A percentile compares a stretch with the other conserved stretches of the same genome.
These are phyloP conservation scores for Nicotiana otophora DNA, from an alignment of 257 asterid species.

Conservation along the genomic window DNA sequence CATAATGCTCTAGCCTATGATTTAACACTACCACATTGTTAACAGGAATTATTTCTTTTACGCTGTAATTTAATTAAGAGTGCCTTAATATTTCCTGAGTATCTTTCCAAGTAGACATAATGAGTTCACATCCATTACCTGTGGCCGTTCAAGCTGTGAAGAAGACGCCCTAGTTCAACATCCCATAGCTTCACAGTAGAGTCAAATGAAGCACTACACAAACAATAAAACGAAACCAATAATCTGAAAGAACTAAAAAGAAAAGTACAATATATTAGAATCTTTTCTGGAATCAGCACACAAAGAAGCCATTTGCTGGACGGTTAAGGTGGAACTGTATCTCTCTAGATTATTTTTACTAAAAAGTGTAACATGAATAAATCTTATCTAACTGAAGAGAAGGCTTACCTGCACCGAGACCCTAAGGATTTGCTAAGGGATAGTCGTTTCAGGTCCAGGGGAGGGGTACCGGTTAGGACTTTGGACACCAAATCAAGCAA, in stretches of 20 bases:
- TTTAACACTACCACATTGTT: neutral
- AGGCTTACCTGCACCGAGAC: too few species aligned
- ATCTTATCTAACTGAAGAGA: too few species aligned
- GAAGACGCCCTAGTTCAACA: constrained; percentile 52
- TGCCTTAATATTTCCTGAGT: neutral
- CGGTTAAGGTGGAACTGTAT: neutral
- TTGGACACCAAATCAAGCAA: too few species aligned
- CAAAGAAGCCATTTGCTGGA: neutral
- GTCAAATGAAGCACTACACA: constrained; percentile 84
- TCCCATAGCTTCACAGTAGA: constrained; percentile 95
- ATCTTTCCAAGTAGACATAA: neutral
- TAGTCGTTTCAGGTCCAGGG: too few species aligned
- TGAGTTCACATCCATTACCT: constrained; percentile 31
- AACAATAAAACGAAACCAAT: neutral
- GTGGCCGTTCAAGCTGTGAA: constrained; percentile 83
- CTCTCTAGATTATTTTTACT: neutral
- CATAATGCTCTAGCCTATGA: neutral
- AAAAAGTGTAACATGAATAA: too few species aligned
- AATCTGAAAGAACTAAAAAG: neutral
- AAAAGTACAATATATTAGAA: neutral
- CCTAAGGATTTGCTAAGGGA: too few species aligned
- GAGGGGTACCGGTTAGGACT: too few species aligned
- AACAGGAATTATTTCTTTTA: neutral
- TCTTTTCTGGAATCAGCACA: neutral
- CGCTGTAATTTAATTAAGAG: neutral